A percentile compares a stretch with the other conserved stretches of the same genome.
These are phyloP conservation scores for Saprolegnia parasitica DNA, from an alignment of 352 stramenopile species.

Conservation along the genomic window DNA sequence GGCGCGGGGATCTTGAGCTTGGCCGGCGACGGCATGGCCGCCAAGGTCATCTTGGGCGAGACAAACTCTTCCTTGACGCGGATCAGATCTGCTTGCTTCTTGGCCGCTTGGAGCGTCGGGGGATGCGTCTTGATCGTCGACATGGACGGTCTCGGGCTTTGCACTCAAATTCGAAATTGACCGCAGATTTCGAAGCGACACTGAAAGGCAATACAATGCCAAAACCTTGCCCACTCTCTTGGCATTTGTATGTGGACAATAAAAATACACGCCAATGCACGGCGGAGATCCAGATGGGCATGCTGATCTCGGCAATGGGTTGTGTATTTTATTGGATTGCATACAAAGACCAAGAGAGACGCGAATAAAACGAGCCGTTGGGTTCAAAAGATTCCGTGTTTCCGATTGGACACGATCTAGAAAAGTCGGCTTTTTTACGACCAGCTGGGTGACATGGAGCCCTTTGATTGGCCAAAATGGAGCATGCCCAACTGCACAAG, in stretches of 20 bases:
- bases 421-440: conserved; percentile 19
- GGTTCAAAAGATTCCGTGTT: neutral
- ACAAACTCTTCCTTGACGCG: conserved; percentile 28
- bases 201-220: too few relatives aligned
- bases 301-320: neutral
- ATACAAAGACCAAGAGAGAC: neutral
- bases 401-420: conserved; percentile 6
- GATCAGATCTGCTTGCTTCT: conserved; percentile 18
- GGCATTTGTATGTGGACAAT: neutral
- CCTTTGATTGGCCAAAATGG: neutral
- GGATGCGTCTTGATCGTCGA: conserved; percentile 22
- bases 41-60: conserved; percentile 14
- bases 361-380: neutral
- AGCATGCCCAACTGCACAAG: conserved; percentile 8
- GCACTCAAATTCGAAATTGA: conserved; percentile 30
- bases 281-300: neutral
- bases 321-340: neutral
- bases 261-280: neutral
- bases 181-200: conserved; percentile 18
- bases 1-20: conserved; percentile 24
- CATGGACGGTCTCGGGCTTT: neutral
- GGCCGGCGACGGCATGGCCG: neutral
- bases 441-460: conserved; percentile 5
- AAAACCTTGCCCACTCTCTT: neutral
- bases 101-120: conserved; percentile 2